Conservation (phyloP, 2,329 filamentous ascomycete species). For the Hypoxylon sp. region DNA sequence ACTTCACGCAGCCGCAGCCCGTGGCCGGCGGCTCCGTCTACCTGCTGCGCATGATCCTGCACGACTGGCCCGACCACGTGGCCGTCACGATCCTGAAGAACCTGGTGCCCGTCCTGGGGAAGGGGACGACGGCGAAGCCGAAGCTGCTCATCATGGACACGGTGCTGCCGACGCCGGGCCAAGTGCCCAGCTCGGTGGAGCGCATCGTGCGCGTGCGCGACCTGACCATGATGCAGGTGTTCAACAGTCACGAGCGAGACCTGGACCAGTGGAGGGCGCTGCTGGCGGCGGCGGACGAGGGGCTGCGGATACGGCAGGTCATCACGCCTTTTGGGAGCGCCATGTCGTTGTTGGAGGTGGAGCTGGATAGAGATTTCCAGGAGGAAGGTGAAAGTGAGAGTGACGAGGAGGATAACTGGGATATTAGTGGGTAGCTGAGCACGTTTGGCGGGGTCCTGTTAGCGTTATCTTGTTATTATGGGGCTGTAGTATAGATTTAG, state of each 20-base stretch:
- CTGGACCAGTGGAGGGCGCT: constrained; percentile 54
- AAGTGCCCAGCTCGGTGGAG: constrained; percentile 44
- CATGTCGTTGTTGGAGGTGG: constrained; percentile 19
- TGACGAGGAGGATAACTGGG: too few species aligned
- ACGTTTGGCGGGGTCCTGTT: too few species aligned
- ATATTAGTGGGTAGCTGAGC: too few species aligned
- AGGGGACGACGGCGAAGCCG: constrained; percentile 26
- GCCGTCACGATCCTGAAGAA: constrained; percentile 15
- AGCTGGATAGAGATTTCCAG: not conserved
- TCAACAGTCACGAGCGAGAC: constrained; percentile 57
- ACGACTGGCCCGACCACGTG: constrained; percentile 21
- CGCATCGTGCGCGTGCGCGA: constrained; percentile 52
- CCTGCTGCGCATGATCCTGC: constrained; percentile 25
- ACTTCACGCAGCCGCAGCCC: too few species aligned
- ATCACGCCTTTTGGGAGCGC: constrained; percentile 11
- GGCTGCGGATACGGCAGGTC: not conserved
- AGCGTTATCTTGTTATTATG: too few species aligned
- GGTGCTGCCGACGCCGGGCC: constrained; percentile 53
- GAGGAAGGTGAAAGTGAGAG: too few species aligned
- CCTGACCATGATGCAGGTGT: constrained; percentile 56
- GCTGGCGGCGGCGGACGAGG: constrained; percentile 46
- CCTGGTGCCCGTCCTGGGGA: constrained; percentile 1
- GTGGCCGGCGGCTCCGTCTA: not conserved
- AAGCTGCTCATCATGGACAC: constrained; percentile 51
- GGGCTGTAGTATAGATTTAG: too few species aligned